A percentile compares a stretch with the other conserved stretches of the same genome.
Conservation (phyloP, 768 basidiomycete species). For the Pleurotus citrinopileatus region DNA sequence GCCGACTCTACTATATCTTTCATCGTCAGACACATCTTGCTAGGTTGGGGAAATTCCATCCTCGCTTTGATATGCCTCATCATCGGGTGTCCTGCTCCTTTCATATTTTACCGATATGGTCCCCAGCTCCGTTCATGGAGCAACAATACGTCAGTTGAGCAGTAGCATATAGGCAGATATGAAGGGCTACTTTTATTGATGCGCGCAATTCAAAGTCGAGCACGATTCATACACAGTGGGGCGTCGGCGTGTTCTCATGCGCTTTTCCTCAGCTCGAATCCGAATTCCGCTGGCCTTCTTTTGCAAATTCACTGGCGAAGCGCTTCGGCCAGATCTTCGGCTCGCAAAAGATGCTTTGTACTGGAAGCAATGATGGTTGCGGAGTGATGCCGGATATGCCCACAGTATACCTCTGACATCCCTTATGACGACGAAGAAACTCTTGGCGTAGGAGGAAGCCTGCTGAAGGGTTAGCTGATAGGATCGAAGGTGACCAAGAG, state of each 20-base stretch:
- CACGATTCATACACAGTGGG: conserved; percentile 6
- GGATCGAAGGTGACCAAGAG: conserved; percentile 29
- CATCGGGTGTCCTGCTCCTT: conserved; percentile 50
- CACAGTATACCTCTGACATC: no score
- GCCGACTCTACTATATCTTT: background rate
- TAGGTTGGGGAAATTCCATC: conserved; percentile 55
- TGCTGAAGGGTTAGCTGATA: conserved; percentile 20
- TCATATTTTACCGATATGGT: conserved; percentile 38
- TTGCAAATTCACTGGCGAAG: conserved; percentile 48
- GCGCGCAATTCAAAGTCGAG: background rate
- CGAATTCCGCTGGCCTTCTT: conserved; percentile 49
- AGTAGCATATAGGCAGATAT: conserved; percentile 38
- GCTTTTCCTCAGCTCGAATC: no score
- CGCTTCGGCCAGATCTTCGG: conserved; percentile 65
- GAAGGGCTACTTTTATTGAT: conserved; percentile 42
- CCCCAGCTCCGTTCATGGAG: conserved; percentile 33
- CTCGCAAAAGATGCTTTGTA: conserved; percentile 55
- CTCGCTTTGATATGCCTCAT: conserved; percentile 50
- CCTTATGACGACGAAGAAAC: conserved; percentile 17
- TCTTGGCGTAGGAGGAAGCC: conserved; percentile 18
- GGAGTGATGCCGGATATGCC: conserved; percentile 31
- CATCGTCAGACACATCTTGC: conserved; percentile 7
- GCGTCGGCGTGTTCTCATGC: conserved; percentile 1
- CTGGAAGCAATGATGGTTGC: conserved; percentile 58
- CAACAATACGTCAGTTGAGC: conserved; percentile 31